Base-by-base conservation (phyloP, 148 eudicot genomes). In the Simmondsia chinensis region DNA sequence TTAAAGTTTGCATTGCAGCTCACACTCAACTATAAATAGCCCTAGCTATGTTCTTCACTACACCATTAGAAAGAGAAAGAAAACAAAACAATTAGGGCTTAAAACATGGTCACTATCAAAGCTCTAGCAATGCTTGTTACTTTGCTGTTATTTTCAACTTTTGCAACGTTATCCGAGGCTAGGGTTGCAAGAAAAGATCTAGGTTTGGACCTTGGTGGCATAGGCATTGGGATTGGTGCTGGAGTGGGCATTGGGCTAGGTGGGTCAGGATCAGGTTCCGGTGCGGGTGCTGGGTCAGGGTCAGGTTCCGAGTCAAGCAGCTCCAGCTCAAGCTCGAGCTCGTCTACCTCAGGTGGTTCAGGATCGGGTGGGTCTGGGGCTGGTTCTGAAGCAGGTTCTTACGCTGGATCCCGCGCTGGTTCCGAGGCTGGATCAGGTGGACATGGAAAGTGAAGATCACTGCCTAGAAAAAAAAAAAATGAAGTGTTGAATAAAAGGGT, bases 321-420 rank as follows among this genome's bases (percentile, higher is more conserved):
- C 16, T 50, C 28, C 2, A 50, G 54, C 5, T 36, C 54, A 3
- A 48, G 53, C 21, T 48, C 53, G 8, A 48, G 53, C 25, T 48
- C 53, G 0, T 22, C 40, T 4, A 17, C 53, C 14, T 48, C 53
- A 7, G 8, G 29, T 13, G 28, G 42, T 34, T 38, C 16, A 7
- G 54, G 42, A 10, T 43, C 46, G 2, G 46, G 46, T 12, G 46
- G 54, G 9, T 50, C 64, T 14, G 61, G 59, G 3, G 76, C 72
- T 0, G 82, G 81, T 4, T 71, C 82, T 1, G 71, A 60, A 25
- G 81, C 81, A 0, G 88, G 82, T 8, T 80, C 87, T 0, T 66
- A 63, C 9, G 87, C 86, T 0, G 89, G 83, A 1, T 77, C 91
- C 0, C 56, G 46, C 46, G 91, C 91, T 1, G 84, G 89, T 6